Conservation (phyloP, 768 basidiomycete species). For the Phylloporus sp. region DNA sequence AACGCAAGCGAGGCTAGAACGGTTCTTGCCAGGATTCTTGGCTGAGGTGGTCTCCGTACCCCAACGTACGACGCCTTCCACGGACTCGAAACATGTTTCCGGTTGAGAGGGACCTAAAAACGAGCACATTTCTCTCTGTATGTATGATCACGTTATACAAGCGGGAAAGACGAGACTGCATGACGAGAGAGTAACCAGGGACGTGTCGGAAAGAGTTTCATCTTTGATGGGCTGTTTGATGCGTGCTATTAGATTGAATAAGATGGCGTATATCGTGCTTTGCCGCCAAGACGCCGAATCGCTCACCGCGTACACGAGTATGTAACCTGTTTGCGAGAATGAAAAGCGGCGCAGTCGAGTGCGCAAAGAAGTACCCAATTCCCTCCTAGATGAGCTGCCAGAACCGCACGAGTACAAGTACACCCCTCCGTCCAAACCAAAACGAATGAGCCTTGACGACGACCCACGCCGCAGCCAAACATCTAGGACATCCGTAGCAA, state of each 20-base stretch:
- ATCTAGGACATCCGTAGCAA: constrained; percentile 33
- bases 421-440: too few species aligned
- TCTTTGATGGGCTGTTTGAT: constrained; percentile 51
- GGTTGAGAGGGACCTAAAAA: constrained; percentile 11
- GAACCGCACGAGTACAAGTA: too few species aligned
- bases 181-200: neutral
- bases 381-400: constrained; percentile 67
- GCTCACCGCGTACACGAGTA: constrained; percentile 50
- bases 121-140: constrained; percentile 1
- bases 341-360: constrained; percentile 48
- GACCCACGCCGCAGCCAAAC: constrained; percentile 55
- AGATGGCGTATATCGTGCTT: neutral
- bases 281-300: neutral
- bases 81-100: constrained; percentile 12
- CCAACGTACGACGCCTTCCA: constrained; percentile 2
- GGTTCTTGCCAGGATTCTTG: constrained; percentile 89
- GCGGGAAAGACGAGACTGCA: neutral
- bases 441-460: constrained; percentile 51
- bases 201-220: constrained; percentile 46
- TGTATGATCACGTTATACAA: constrained; percentile 1
- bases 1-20: constrained; percentile 82
- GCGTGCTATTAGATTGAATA: neutral
- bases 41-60: constrained; percentile 56
- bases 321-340: constrained; percentile 39
- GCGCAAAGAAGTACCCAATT: constrained; percentile 53